phyloP scores from a whole-genome alignment of 2,329 filamentous ascomycete species.

The Phoma sp. region DNA sequence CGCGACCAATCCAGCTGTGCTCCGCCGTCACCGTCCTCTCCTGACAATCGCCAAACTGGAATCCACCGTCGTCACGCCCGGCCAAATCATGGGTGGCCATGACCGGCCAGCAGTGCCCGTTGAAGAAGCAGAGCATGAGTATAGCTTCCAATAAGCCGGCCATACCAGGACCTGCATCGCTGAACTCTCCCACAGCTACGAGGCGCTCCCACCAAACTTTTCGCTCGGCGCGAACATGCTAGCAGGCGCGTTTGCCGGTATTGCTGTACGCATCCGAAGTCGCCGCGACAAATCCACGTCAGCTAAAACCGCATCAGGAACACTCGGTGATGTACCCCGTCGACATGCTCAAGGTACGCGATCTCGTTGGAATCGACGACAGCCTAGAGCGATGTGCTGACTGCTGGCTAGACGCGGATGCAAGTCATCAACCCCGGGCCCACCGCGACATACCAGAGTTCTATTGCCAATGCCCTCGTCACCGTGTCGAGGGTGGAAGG shows the following conservation, averaged over 20 bases:
- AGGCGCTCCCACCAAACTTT: slow-evolving; percentile 92
- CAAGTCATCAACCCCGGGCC: slow-evolving; percentile 89
- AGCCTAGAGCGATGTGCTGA: slow-evolving; percentile 27
- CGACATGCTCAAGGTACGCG: slow-evolving; percentile 89
- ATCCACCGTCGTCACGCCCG: slow-evolving; percentile 43
- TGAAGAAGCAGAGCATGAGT: slow-evolving; percentile 53
- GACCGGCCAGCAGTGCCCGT: slow-evolving; percentile 43
- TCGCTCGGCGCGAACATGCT: slow-evolving; percentile 93
- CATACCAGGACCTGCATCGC: slow-evolving; percentile 17
- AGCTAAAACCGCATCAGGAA: slow-evolving; percentile 67
- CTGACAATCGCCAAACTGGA: slow-evolving; percentile 44
- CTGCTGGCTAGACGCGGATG: slow-evolving; percentile 81
- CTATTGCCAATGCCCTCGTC: slow-evolving; percentile 86
- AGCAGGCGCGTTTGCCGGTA: slow-evolving; percentile 94
- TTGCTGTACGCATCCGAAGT: slow-evolving; percentile 71
- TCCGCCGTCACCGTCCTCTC: slow-evolving; percentile 1
- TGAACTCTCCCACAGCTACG: slow-evolving; percentile 68
- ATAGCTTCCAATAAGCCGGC: slow-evolving; percentile 27
- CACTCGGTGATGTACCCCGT: slow-evolving; percentile 99
- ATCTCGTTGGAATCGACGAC: slow-evolving; percentile 1
- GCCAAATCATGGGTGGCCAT: slow-evolving; percentile 53
- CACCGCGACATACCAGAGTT: slow-evolving; percentile 81
- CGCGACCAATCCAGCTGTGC: slow-evolving; percentile 14
- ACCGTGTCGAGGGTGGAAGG: slow-evolving; percentile 92
- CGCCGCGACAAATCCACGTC: slow-evolving; percentile 17